Base-by-base conservation (phyloP, 139 green algal genomes). In the Closterium sp. region DNA sequence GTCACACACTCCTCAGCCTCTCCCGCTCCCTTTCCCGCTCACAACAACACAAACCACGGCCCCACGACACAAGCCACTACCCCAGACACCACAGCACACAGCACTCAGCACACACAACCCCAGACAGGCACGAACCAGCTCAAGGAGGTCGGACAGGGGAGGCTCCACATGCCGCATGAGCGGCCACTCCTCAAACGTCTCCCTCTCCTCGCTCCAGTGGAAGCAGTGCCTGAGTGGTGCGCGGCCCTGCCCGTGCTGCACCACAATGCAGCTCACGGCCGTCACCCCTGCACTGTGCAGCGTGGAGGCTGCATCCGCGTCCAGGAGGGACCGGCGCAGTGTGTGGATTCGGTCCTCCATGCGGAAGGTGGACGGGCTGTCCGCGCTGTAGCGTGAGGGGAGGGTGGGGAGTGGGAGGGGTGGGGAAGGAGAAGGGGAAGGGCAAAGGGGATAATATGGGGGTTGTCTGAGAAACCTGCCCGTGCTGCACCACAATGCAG, bases 61-160 rank as follows among this genome's bases (percentile, higher is more conserved):
- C n/a, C n/a, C n/a, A n/a, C n/a, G n/a, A n/a, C n/a, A n/a, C n/a
- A n/a, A n/a, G n/a, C 62, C 62, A 79, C 62, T 11, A 79, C 17
- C 19, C 62, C 62, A 22, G 2, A 17, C 62, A 79, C 5, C 38
- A 50, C 5, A 50, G 7, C 1, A 13, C 38, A n/a, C n/a, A n/a
- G 7, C 42, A 62, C 42, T 13, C 42, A 62, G 5, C 42, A n/a
- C n/a, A n/a, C 42, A 79, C 62, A 27, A 27, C 62, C 19, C 62
- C 17, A 2, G 17, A 13, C 62, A 70, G 32, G 9, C 27, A 31
- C 85, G 21, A 62, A 94, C 92, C 90, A 99, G 94, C 96, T 99
- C 98, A 89, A 99, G 96, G 73, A 97, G 89, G 32, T 93, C 87
- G 1, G 96, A 97, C 3, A 96, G 94, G 17, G 96, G 92, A 0